These are phyloP conservation scores for Trichoderma erinaceum DNA, from an alignment of 495 filamentous ascomycete species.

Conservation along the genomic window DNA sequence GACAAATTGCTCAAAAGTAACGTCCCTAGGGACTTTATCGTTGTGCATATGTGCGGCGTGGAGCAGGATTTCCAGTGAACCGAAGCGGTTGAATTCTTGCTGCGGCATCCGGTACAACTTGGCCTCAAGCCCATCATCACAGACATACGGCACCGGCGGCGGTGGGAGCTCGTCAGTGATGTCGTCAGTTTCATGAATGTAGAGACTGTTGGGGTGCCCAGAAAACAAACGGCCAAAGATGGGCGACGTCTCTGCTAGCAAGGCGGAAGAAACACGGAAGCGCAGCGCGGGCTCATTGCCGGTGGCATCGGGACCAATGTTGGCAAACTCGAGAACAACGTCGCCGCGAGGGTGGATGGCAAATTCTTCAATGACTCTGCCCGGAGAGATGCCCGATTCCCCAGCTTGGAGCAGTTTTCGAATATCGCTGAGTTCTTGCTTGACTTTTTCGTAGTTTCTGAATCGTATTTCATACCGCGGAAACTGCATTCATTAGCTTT, in stretches of 20 bases:
- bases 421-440: conserved; percentile 21
- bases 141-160: conserved; percentile 24
- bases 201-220: conserved; percentile 11
- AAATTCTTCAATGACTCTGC: conserved; percentile 20
- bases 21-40: conserved; percentile 30
- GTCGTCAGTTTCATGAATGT: conserved; percentile 19
- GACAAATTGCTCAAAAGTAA: conserved; percentile 35
- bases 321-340: conserved; percentile 34
- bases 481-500: conserved; percentile 13
- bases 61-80: conserved; percentile 33
- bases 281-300: conserved; percentile 25
- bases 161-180: conserved; percentile 29
- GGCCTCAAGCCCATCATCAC: conserved; percentile 28
- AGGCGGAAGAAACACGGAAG: conserved; percentile 36
- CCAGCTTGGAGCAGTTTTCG: conserved; percentile 18
- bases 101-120: conserved; percentile 37
- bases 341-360: conserved; percentile 28
- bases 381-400: conserved; percentile 21
- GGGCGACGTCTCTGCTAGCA: conserved; percentile 32
- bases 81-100: conserved; percentile 29
- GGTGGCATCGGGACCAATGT: conserved; percentile 20
- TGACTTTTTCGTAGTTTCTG: conserved; percentile 26
- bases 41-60: conserved; percentile 40
- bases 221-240: conserved; percentile 33
- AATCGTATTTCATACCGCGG: conserved; percentile 23